phyloP scores from a whole-genome alignment of 805 yeast genomes.

The Saccharomycopsis schoenii region DNA sequence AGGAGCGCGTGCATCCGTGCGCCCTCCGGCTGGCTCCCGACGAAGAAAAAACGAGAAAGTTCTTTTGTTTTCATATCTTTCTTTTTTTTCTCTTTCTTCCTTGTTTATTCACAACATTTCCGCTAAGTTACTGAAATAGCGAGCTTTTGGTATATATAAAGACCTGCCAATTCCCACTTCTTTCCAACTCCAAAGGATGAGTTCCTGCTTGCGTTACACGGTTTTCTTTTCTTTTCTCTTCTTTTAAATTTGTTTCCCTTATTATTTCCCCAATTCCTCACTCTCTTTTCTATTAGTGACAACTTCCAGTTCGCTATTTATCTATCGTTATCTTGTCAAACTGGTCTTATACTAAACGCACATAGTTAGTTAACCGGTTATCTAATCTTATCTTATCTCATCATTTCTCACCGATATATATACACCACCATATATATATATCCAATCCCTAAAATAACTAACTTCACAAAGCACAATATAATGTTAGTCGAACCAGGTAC shows the following conservation, averaged over 20 bases:
- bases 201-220: neutral
- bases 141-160: constrained; percentile 13
- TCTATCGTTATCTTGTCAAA: no score
- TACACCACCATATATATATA: no score
- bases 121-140: constrained; percentile 19
- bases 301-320: no score
- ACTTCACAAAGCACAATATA: neutral
- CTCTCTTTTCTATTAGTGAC: no score
- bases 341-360: neutral
- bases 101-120: constrained; percentile 2
- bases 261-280: no score
- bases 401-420: no score
- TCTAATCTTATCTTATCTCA: neutral
- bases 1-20: neutral
- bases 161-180: constrained; percentile 4
- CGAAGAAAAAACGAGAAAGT: no score
- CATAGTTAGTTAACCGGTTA: neutral
- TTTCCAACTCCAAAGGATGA: neutral
- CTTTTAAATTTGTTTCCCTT: no score
- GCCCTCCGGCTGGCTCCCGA: neutral
- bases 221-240: neutral
- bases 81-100: neutral
- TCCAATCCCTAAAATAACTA: no score
- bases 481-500: constrained; percentile 5
- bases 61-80: neutral